Base-by-base conservation (phyloP, 768 basidiomycete species). In the Termitomyces sp. region DNA sequence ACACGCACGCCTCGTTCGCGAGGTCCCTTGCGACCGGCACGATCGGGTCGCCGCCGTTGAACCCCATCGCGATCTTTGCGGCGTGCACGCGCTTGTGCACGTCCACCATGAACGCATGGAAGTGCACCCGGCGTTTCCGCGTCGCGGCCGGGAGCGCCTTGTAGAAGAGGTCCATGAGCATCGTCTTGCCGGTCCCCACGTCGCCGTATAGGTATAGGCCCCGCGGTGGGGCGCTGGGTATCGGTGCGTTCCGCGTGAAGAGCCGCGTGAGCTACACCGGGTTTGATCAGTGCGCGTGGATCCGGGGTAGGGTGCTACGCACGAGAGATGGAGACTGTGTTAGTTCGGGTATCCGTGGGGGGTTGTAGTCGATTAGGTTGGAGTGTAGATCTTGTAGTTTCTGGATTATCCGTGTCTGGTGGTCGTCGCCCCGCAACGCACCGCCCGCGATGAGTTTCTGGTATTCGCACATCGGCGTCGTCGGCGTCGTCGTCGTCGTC, bases 151-250 rank as follows among this genome's bases (percentile, higher is more conserved):
- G 89, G 1, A 97, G 84, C 1, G 94, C 86, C 63, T 87, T 83
- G 76, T 90, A 95, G 73, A 97, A 97, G 26, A 99, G 79, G 72
- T 99, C 97, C 97, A 99, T 99, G 62, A 99, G 86, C 95, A 98
- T 98, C 0, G 90, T 91, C 78, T 98, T 98, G 14, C 97, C 96
- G 9, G 96, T 97, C 2, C 96, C 96, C 60, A 99, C 97, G 65
- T 94, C 91, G 35, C 96, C 97, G 70, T 91, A 94, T 20, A 99
- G 87, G 75, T 99, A 98, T 33, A 98, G 80, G 10, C 96, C 93
- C 66, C 89, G 90, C 0, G 83, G 83, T 8, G 82, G 77, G 33
- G 70, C 66, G 14, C 70, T 68, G 3, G 79, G 77, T 28, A 71
- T 57, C 16, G 71, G 66, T 30, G 70, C 61, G 50, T 77, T 75